Evolutionary conservation across 2,329 filamentous ascomycete genomes (phyloP).

Genomic region (Penicillium sp.): DNA sequence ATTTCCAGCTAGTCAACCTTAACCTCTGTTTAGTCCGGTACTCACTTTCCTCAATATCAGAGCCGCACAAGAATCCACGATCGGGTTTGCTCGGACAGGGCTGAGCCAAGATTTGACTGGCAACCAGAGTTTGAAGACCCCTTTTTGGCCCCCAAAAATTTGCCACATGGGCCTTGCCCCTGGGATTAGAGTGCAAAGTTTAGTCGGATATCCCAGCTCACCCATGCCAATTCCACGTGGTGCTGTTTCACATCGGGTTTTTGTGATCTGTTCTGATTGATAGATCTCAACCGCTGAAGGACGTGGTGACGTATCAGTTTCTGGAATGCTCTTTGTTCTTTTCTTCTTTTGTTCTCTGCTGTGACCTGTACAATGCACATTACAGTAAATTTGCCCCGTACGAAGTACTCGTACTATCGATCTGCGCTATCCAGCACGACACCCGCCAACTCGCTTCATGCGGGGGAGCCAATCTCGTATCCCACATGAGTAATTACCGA

Average conservation of each 20-base stretch:
- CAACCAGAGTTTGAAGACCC: not conserved
- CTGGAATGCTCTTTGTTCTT: slow-evolving; percentile 6
- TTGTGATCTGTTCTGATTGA: slow-evolving; percentile 3
- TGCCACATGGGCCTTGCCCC: not conserved
- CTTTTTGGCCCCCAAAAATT: slow-evolving; percentile 1
- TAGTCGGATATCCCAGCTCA: not conserved
- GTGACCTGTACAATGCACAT: not conserved
- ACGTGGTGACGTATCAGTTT: not conserved
- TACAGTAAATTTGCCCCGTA: not conserved
- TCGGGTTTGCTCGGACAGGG: slow-evolving; percentile 3
- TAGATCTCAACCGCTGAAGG: slow-evolving; percentile 2
- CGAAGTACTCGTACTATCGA: not conserved
- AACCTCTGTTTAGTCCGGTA: not conserved
- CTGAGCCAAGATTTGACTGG: slow-evolving; percentile 4
- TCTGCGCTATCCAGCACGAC: slow-evolving; percentile 9
- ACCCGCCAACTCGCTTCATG: not conserved
- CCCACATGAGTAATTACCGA: not conserved
- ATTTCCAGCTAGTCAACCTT: not conserved
- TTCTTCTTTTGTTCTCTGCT: not conserved
- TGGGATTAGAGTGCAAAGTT: not conserved
- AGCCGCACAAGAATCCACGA: not conserved
- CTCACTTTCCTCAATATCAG: not conserved
- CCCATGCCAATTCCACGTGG: slow-evolving; percentile 4
- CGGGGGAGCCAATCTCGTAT: slow-evolving; percentile 5
- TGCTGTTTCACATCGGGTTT: not conserved